These are phyloP conservation scores for Tylopilus rubrobrunneus DNA, from an alignment of 768 basidiomycete genomes.

Conservation along the genomic window DNA sequence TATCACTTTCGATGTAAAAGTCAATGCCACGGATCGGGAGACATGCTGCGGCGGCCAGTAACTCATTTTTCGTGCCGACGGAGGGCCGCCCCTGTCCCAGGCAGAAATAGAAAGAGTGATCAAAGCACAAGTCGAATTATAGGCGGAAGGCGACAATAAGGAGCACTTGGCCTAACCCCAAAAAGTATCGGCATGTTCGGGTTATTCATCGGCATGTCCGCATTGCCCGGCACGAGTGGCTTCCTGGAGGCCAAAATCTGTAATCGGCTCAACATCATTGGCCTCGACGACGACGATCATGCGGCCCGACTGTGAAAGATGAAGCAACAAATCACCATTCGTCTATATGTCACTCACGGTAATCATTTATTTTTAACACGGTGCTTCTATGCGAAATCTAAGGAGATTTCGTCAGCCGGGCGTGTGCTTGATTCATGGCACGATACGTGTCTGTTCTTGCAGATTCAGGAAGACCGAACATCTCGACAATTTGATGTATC, in stretches of 20 bases:
- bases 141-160: neutral
- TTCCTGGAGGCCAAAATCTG: neutral
- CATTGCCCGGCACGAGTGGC: neutral
- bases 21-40: neutral
- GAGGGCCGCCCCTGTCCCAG: no score
- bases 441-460: constrained; percentile 53
- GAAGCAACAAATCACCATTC: constrained; percentile 6
- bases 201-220: no score
- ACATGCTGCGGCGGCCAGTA: neutral
- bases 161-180: neutral
- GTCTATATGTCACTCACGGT: constrained; percentile 11
- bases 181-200: no score
- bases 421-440: constrained; percentile 56
- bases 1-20: no score
- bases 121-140: neutral
- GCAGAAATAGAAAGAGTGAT: neutral
- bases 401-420: constrained; percentile 24
- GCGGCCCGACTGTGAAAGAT: constrained; percentile 1
- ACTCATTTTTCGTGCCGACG: neutral
- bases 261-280: constrained; percentile 3
- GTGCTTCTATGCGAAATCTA: neutral
- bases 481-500: constrained; percentile 46
- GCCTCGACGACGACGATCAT: neutral
- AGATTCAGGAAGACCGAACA: constrained; percentile 43
- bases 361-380: neutral